Conservation (phyloP, 139 green algal species). For the Ostreobium quekettii region DNA sequence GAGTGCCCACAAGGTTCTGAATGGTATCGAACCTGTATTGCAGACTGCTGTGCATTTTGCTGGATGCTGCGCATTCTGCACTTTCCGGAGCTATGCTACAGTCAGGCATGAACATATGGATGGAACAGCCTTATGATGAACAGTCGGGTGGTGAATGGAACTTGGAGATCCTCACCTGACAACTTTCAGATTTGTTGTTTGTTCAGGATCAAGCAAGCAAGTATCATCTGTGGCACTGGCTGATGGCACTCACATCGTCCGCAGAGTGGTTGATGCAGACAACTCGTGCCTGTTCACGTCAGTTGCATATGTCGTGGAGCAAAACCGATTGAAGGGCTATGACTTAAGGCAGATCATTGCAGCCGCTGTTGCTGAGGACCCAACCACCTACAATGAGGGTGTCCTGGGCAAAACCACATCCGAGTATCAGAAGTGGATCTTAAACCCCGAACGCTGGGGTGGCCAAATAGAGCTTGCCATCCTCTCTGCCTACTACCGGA, state of each 20-base stretch:
- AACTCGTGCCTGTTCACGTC: slow-evolving; percentile 93
- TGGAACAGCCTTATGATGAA: no score
- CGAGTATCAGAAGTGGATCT: slow-evolving; percentile 78
- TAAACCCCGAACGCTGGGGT: slow-evolving; percentile 65
- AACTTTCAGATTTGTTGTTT: no score
- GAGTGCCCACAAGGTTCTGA: no score
- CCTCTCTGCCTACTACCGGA: slow-evolving; percentile 53
- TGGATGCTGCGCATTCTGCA: no score
- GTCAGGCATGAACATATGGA: no score
- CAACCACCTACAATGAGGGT: slow-evolving; percentile 66
- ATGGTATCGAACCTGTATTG: no score
- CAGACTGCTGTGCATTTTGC: no score
- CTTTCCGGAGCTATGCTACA: no score
- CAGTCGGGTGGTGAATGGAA: no score
- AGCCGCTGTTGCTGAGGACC: slow-evolving; percentile 6
- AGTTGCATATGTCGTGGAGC: slow-evolving; percentile 69
- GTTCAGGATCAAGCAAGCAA: no score
- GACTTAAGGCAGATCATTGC: slow-evolving; percentile 47
- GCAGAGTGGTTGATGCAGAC: slow-evolving; percentile 74
- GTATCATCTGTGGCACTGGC: no score
- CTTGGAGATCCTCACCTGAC: no score
- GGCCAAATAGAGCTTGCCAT: slow-evolving; percentile 94
- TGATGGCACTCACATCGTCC: slow-evolving; percentile 55
- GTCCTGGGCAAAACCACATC: slow-evolving; percentile 55
- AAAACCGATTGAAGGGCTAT: slow-evolving; percentile 25